Evolutionary conservation across 1,139 yeast species (phyloP).

Genomic region (Candida albicans): DNA sequence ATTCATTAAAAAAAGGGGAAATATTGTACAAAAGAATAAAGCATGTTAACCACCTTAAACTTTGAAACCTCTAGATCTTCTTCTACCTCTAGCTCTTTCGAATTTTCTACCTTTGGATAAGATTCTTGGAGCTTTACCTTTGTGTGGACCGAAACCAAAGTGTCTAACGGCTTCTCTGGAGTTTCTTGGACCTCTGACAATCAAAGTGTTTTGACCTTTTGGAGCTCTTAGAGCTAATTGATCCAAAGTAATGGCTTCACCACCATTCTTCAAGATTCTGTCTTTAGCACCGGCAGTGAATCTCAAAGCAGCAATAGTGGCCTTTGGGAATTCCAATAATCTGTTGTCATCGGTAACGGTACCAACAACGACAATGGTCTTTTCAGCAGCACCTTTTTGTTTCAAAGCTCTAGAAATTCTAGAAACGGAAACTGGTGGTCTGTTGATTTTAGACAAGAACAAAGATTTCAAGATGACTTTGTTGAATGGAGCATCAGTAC

Average conservation of each 20-base stretch:
- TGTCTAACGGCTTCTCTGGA: conserved; percentile 99
- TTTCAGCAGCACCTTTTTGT: conserved; percentile 83
- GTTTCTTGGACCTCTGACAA: conserved; percentile 98
- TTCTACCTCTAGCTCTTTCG: conserved; percentile 99
- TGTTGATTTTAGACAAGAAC: conserved; percentile 97
- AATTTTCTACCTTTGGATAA: conserved; percentile 97
- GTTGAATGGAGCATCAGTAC: conserved; percentile 99
- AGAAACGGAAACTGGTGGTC: conserved; percentile 98
- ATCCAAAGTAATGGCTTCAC: conserved; percentile 98
- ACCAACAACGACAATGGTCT: conserved; percentile 98
- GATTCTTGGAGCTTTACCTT: conserved; percentile 99
- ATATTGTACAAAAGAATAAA: conserved; percentile 11
- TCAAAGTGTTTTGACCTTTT: conserved; percentile 97
- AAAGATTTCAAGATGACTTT: conserved; percentile 91
- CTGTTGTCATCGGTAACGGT: conserved; percentile 98
- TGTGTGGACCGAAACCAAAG: conserved; percentile 99
- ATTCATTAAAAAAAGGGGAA: conserved; percentile 1
- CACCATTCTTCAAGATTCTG: conserved; percentile 96
- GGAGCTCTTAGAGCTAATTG: conserved; percentile 99
- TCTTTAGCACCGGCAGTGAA: conserved; percentile 99
- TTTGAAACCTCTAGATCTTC: conserved; percentile 99
- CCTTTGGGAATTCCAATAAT: conserved; percentile 90
- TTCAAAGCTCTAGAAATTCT: conserved; percentile 83
- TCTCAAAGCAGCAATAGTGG: conserved; percentile 98
- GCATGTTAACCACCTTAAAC: conserved; percentile 63